Percentiles rank a stretch among this genome's conserved stretches.
These are phyloP conservation scores for Coccomyxa sp. DNA, from an alignment of 139 green algal genomes.

Conservation along the genomic window DNA sequence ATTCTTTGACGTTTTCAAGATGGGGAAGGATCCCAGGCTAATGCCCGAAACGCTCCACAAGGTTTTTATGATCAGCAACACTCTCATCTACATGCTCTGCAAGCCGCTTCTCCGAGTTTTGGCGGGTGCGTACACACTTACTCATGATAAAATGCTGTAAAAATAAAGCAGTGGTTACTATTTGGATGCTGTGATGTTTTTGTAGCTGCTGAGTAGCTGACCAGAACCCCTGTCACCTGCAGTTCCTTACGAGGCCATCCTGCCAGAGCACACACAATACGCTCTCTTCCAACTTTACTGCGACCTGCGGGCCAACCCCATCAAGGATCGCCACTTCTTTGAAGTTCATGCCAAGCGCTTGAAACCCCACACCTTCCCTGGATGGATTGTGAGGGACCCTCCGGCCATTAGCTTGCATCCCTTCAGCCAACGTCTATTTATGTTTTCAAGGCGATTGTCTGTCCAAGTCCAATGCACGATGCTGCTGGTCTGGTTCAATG, in stretches of 20 bases:
- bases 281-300: conserved; percentile 41
- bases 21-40: background rate
- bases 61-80: background rate
- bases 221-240: background rate
- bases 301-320: conserved; percentile 37
- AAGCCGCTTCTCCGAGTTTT: background rate
- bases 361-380: conserved; percentile 16
- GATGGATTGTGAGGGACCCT: conserved; percentile 11
- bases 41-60: background rate
- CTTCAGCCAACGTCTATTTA: background rate
- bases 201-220: background rate
- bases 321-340: conserved; percentile 15
- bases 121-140: background rate
- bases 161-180: background rate
- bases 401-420: background rate
- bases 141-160: background rate
- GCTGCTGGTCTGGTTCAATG: background rate
- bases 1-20: background rate
- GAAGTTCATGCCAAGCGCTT: conserved; percentile 6
- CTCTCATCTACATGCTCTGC: background rate
- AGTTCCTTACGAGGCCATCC: conserved; percentile 9
- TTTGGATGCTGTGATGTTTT: background rate
- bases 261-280: conserved; percentile 34
- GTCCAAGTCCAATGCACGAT: background rate
- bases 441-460: background rate